Base-by-base conservation (phyloP, 805 yeast genomes). In the Yarrowia sp. region DNA sequence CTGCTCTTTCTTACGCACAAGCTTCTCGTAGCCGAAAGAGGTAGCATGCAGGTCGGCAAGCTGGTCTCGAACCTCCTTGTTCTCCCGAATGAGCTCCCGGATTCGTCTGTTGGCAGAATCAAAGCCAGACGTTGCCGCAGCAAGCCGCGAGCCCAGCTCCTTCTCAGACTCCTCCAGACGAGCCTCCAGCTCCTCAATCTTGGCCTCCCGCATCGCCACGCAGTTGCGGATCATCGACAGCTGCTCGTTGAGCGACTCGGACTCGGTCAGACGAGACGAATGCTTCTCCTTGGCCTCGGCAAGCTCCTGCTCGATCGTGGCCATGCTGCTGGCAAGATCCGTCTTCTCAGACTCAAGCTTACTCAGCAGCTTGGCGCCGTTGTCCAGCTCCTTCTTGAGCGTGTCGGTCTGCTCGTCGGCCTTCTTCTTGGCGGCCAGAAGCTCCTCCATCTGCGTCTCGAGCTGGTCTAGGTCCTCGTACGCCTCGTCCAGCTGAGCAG, bases 71-170 rank as follows among this genome's bases (percentile, higher is more conserved):
- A 86, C 74, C n/a, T 74, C 77, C 36, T 77, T 77, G 71, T 85
- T 86, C 70, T 84, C 89, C 3, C 77, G 77, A 1, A 82, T 74
- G 32, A 83, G 74, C 5, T 79, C 76, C 59, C 79, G 75, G 16
- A 84, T 72, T 43, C 81, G 77, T 40, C 75, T 76, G 70, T 78
- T 78, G 7, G 85, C 81, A 36, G 74, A 50, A 16, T 68, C 73
- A 52, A 72, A 72, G 11, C 74, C 76, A 53, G 55, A 70, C n/a
- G 68, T 52, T 8, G 69, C 50, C 11, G 67, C 55, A 19, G 70
- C 70, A 11, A 74, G 68, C 26, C 71, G 46, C 41, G 66, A 63
- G 72, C 79, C 64, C 70, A 75, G 35, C 68, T 69, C 69, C 68
- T 58, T 61, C 75, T 74, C 72, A 36, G 73, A 76, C 43, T 50